A percentile compares a stretch with the other conserved stretches of the same genome.
Conservation (phyloP, 305 asterid genomes). For the Fraxinus floribunda region DNA sequence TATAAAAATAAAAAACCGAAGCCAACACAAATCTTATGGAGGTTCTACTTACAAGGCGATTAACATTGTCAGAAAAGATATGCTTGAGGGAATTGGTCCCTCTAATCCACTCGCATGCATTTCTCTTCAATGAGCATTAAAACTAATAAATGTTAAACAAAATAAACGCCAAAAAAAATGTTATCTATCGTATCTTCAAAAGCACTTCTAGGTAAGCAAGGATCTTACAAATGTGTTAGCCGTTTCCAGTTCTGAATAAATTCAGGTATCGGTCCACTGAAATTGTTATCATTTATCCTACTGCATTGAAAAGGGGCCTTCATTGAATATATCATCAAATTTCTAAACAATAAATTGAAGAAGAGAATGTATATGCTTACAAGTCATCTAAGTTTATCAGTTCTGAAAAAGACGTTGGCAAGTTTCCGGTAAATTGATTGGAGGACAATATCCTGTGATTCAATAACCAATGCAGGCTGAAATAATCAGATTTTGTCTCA, state of each 20-base stretch:
- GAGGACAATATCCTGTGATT: constrained; percentile 79
- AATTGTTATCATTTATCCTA: constrained; percentile 74
- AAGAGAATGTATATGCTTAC: constrained; percentile 43
- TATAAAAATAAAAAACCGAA: not conserved
- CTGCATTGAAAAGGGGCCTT: constrained; percentile 41
- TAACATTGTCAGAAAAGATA: constrained; percentile 60
- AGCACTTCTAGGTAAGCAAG: constrained; percentile 12
- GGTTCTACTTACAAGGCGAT: constrained; percentile 59
- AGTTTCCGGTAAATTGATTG: constrained; percentile 59
- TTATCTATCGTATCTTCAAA: not conserved
- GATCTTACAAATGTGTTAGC: constrained; percentile 65
- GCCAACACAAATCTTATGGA: constrained; percentile 9
- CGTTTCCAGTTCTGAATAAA: constrained; percentile 78
- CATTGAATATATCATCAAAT: constrained; percentile 18
- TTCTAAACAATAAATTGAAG: constrained; percentile 2
- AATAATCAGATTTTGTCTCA: constrained; percentile 9
- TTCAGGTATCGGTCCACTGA: constrained; percentile 70
- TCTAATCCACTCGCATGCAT: constrained; percentile 79
- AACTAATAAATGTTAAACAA: constrained; percentile 24
- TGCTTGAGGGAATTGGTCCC: constrained; percentile 77
- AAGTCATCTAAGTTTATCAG: constrained; percentile 62
- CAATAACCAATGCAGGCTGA: constrained; percentile 21
- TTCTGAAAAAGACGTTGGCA: constrained; percentile 63
- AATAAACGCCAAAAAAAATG: not conserved
- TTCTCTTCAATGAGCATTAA: constrained; percentile 52